A percentile compares a stretch with the other conserved stretches of the same genome.
Evolutionary conservation across 2,329 filamentous ascomycete genomes (phyloP).

Genomic region (Aspergillus sp.): DNA sequence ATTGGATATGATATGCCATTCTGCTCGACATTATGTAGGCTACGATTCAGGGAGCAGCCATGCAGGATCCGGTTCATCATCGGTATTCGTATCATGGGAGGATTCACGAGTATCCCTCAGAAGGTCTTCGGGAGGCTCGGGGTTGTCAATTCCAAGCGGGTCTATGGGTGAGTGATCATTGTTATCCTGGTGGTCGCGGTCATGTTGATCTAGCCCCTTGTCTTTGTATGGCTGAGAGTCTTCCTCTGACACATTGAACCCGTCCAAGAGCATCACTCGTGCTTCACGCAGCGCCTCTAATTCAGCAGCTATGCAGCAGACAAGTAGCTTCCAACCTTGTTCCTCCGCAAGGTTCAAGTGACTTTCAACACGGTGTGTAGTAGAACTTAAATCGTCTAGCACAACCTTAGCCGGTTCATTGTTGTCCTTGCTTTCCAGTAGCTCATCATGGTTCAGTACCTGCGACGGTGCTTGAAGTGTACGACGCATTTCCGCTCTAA

Average conservation of each 20-base stretch:
- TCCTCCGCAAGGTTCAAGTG: slow-evolving; percentile 45
- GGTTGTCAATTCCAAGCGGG: slow-evolving; percentile 20
- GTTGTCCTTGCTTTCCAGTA: slow-evolving; percentile 11
- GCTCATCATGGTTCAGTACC: slow-evolving; percentile 6
- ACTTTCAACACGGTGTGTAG: slow-evolving; percentile 40
- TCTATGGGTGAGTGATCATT: slow-evolving; percentile 8
- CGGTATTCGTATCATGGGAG: slow-evolving; percentile 23
- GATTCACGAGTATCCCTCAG: slow-evolving; percentile 21
- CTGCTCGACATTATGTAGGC: not conserved
- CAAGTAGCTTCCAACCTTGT: slow-evolving; percentile 52
- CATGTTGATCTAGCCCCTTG: not conserved
- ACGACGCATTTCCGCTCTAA: slow-evolving; percentile 26
- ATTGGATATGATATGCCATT: too few species aligned
- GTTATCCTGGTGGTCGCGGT: not conserved
- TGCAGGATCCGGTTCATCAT: slow-evolving; percentile 38
- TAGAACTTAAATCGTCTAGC: slow-evolving; percentile 40
- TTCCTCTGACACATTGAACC: slow-evolving; percentile 22
- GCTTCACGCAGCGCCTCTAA: slow-evolving; percentile 46
- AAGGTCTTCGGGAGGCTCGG: slow-evolving; percentile 31
- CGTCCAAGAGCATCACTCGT: slow-evolving; percentile 26
- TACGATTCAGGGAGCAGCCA: slow-evolving; percentile 31
- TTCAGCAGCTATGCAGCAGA: slow-evolving; percentile 56
- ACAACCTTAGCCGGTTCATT: slow-evolving; percentile 24
- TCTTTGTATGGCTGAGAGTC: slow-evolving; percentile 6
- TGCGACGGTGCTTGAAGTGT: slow-evolving; percentile 19